A percentile compares a stretch with the other conserved stretches of the same genome.
phyloP scores from a whole-genome alignment of 345 rosid genomes.

The Fremontodendron californicum region DNA sequence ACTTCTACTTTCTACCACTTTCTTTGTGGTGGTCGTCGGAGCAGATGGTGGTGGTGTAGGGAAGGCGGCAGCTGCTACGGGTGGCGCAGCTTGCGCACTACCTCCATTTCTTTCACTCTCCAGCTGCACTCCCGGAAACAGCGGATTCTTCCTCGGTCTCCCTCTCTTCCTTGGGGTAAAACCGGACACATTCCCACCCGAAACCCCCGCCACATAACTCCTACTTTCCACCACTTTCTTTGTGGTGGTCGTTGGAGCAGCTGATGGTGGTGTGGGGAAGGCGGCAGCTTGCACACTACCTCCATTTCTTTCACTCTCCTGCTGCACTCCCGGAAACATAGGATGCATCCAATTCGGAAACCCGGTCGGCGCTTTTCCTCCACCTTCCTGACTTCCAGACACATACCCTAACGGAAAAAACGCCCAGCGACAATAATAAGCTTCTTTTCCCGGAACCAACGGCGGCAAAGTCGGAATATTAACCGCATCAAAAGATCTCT shows the following conservation, averaged over 20 bases:
- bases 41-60: constrained; percentile 10
- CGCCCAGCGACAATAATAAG: constrained; percentile 85
- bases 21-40: not conserved
- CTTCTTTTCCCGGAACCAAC: constrained; percentile 68
- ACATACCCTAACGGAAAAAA: constrained; percentile 73
- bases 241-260: not conserved
- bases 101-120: constrained; percentile 8
- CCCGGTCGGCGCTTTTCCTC: constrained; percentile 19
- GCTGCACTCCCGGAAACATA: constrained; percentile 13
- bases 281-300: not conserved
- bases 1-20: constrained; percentile 10
- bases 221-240: not conserved
- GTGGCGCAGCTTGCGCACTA: constrained; percentile 1
- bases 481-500: constrained; percentile 72
- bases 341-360: constrained; percentile 65
- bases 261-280: constrained; percentile 8
- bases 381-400: constrained; percentile 28
- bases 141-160: constrained; percentile 65
- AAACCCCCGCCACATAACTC: constrained; percentile 18
- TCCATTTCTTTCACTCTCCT: not conserved
- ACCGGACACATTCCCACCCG: constrained; percentile 20
- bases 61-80: not conserved
- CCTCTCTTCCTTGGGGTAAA: constrained; percentile 57
- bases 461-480: constrained; percentile 61
- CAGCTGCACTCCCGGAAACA: constrained; percentile 3